Base-by-base conservation (phyloP, 2,329 filamentous ascomycete species). In the Aspergillus sp. region DNA sequence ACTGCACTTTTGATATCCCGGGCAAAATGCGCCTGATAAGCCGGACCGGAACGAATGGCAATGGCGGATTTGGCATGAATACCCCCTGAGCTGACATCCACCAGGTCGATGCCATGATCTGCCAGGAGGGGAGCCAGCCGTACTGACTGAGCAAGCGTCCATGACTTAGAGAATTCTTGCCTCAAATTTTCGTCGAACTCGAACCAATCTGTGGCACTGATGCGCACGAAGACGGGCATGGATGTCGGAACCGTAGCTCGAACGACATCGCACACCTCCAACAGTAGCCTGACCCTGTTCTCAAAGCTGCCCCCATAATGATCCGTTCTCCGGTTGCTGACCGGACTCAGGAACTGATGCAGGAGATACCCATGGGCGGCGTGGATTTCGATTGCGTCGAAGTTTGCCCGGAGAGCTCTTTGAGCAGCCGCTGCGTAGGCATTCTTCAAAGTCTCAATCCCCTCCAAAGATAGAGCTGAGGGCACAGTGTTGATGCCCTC, bases 181-280 rank as follows among this genome's bases (percentile, higher is more conserved):
- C 55, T 58, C 22, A 59, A 49, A 6, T 7, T 24, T 3, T 56
- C 69, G 60, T 58, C 63, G 26, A 58, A 55, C 46, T 87, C 83
- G 75, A 87, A 81, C 84, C 85, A 88, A 65, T 89, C 86, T 6
- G 85, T 87, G 4, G 80, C 81, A n/a, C 84, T 86, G 65, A 88
- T 79, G 56, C 86, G 81, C 26, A 88, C 67, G 65, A 86, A 81
- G 3, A 89, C 75, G 3, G 86, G 85, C 78, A 82, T 84, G 4
- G 73, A 71, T 11, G 75, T 70, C 3, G 86, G 85, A 3, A 82
- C 65, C n/a, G 12, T 46, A 12, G 22, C 82, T 62, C 84, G 78
- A 52, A 79, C 62, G 24, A 54, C 63, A 7, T 57, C 52, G n/a
- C 7, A 49, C 16, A 64, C 36, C 7, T 65, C 65, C 22, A 62